Evolutionary conservation across 1,284 basidiomycete species (phyloP).

Genomic region (Sporisorium iseilematis-ciliati): DNA sequence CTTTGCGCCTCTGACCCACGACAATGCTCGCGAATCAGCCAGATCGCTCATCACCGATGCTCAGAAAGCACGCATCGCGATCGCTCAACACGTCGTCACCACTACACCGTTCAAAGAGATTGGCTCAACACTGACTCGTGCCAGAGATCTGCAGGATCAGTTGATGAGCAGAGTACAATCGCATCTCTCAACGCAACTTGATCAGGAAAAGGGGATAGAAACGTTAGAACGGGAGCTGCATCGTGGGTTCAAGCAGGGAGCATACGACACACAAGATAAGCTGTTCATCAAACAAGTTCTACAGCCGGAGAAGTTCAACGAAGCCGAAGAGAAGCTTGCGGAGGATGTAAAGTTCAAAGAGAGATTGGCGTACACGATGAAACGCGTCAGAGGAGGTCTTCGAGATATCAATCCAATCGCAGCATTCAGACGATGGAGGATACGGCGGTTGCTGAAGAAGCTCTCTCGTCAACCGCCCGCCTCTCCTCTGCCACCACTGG

Average conservation of each 20-base stretch:
- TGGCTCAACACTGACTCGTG: not conserved
- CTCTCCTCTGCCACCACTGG: not conserved
- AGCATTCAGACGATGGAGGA: conserved; percentile 12
- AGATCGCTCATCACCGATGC: conserved; percentile 8
- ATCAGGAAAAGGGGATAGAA: not conserved
- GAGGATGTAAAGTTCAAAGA: not conserved
- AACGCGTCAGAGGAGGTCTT: not conserved
- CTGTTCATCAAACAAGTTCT: conserved; percentile 2
- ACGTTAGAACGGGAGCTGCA: conserved; percentile 18
- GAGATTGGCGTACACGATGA: not conserved
- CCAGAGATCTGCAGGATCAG: conserved; percentile 17
- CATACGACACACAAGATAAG: conserved; percentile 5
- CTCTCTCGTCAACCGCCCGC: not conserved
- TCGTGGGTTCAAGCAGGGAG: conserved; percentile 12
- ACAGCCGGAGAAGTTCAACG: not conserved
- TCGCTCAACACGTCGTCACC: conserved; percentile 13
- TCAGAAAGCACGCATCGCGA: conserved; percentile 23
- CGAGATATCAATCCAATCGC: conserved; percentile 4
- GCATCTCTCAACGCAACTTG: conserved; percentile 12
- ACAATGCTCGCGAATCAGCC: not conserved
- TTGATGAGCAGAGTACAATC: conserved; percentile 11
- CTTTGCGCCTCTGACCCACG: not conserved
- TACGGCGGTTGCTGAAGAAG: conserved; percentile 17
- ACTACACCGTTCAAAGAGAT: not conserved
- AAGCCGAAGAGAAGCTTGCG: not conserved